Conservation (phyloP, 1,284 basidiomycete species). For the Rhizoctonia solani region DNA sequence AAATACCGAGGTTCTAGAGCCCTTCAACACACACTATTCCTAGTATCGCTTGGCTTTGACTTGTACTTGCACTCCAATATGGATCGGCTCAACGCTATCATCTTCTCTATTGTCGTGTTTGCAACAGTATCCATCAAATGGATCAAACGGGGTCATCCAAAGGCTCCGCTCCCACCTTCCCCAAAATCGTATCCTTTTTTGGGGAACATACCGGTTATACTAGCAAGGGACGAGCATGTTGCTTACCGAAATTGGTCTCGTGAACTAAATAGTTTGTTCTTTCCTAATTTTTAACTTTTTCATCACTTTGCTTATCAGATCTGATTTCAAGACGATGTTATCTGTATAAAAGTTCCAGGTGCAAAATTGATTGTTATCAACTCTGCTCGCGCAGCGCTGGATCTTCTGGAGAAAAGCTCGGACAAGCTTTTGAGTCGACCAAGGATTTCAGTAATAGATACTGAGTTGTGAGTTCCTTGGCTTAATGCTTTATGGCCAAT, state of each 20-base stretch:
- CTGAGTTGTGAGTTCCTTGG: not conserved
- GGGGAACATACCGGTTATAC: not conserved
- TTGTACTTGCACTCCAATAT: no score
- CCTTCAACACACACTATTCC: no score
- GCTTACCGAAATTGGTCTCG: not conserved
- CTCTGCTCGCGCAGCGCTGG: not conserved
- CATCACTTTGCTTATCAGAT: not conserved
- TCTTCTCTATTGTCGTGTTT: no score
- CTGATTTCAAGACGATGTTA: not conserved
- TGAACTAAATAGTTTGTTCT: not conserved
- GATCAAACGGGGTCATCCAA: no score
- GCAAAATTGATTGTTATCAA: not conserved
- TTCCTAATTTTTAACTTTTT: no score
- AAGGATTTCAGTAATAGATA: not conserved
- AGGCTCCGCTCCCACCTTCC: not conserved
- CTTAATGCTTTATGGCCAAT: not conserved
- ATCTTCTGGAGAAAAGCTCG: not conserved
- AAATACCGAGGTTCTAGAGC: no score
- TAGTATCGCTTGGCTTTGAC: no score
- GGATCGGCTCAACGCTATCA: no score
- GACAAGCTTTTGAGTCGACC: not conserved
- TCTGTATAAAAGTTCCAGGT: constrained; percentile 1
- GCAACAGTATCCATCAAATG: no score
- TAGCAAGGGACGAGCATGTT: constrained; percentile 1
- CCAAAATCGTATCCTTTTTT: not conserved